Conservation (phyloP, 495 filamentous ascomycete species). For the Neurospora intermedia region DNA sequence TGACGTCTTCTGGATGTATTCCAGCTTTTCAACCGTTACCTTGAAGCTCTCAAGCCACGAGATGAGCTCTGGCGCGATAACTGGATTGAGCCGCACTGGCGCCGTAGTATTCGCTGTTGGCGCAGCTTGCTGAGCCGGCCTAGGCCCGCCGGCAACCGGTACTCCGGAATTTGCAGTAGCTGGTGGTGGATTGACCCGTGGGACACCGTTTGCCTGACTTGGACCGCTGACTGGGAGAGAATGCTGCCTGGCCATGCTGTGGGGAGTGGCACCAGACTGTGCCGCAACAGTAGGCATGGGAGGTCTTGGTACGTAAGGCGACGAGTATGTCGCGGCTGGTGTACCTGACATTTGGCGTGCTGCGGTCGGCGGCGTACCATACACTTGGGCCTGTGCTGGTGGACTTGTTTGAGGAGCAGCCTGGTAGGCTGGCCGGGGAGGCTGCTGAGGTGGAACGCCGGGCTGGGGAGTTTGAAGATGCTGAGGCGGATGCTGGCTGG, state of each 20-base stretch:
- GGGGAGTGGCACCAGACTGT: slow-evolving; percentile 9
- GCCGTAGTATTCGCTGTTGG: not conserved
- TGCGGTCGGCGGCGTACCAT: slow-evolving; percentile 13
- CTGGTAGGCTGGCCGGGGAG: slow-evolving; percentile 22
- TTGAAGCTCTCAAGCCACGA: slow-evolving; percentile 20
- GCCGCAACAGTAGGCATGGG: slow-evolving; percentile 10
- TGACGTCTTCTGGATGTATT: slow-evolving; percentile 5
- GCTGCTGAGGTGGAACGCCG: slow-evolving; percentile 12
- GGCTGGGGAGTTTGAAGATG: slow-evolving; percentile 12
- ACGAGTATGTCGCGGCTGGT: slow-evolving; percentile 30
- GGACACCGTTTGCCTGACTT: slow-evolving; percentile 14
- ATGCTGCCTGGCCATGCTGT: slow-evolving; percentile 11
- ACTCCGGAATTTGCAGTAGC: slow-evolving; percentile 1
- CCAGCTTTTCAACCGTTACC: slow-evolving; percentile 15
- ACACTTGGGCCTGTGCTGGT: slow-evolving; percentile 25
- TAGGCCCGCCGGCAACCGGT: not conserved
- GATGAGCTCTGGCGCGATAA: slow-evolving; percentile 19
- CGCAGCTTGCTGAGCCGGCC: slow-evolving; percentile 6
- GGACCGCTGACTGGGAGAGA: slow-evolving; percentile 2
- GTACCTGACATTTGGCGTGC: slow-evolving; percentile 22
- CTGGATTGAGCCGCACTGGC: slow-evolving; percentile 12
- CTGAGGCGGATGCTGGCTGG: slow-evolving; percentile 16
- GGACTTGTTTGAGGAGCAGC: slow-evolving; percentile 20
- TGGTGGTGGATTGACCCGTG: slow-evolving; percentile 3
- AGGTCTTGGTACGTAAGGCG: slow-evolving; percentile 32